Conservation (phyloP, 23 red algal species). For the Porphyridium purpureum region DNA sequence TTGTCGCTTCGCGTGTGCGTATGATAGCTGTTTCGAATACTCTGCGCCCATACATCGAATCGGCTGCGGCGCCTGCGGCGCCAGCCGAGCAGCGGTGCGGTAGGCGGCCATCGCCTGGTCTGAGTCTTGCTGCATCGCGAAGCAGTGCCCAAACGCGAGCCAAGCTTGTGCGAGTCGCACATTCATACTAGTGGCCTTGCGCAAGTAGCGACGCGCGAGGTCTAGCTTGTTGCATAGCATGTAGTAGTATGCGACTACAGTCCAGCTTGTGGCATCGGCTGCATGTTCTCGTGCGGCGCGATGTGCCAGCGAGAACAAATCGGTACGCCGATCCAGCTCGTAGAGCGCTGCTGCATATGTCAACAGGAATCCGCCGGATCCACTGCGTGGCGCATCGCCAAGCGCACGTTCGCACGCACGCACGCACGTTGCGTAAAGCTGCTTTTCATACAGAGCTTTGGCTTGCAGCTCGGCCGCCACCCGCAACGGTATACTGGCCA, state of each 20-base stretch:
- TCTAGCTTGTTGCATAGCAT: constrained; percentile 38
- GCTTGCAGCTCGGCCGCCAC: too few species aligned
- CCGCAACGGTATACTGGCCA: too few species aligned
- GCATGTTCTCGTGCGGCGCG: too few species aligned
- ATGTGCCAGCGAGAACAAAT: too few species aligned
- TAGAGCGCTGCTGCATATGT: too few species aligned
- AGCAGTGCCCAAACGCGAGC: constrained; percentile 79
- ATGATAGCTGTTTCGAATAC: constrained; percentile 48
- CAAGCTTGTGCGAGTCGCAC: constrained; percentile 35
- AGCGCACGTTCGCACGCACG: too few species aligned
- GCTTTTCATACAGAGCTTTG: too few species aligned
- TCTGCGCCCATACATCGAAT: constrained; percentile 73
- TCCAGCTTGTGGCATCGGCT: too few species aligned
- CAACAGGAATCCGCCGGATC: too few species aligned
- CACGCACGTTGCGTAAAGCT: too few species aligned
- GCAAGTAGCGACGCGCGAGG: constrained; percentile 45
- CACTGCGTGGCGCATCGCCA: too few species aligned
- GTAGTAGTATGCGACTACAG: constrained; percentile 78
- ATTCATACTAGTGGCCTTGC: constrained; percentile 64
- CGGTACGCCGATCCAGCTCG: too few species aligned
- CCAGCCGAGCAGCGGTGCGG: constrained; percentile 55
- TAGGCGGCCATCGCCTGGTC: constrained; percentile 88
- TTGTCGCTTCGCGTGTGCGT: constrained; percentile 18
- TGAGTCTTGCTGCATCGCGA: constrained; percentile 68
- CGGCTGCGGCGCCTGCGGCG: constrained; percentile 31